A percentile compares a stretch with the other conserved stretches of the same genome.
Evolutionary conservation across 495 filamentous ascomycete species (phyloP).

Genomic region (Lasiosphaeriaceae sp.): DNA sequence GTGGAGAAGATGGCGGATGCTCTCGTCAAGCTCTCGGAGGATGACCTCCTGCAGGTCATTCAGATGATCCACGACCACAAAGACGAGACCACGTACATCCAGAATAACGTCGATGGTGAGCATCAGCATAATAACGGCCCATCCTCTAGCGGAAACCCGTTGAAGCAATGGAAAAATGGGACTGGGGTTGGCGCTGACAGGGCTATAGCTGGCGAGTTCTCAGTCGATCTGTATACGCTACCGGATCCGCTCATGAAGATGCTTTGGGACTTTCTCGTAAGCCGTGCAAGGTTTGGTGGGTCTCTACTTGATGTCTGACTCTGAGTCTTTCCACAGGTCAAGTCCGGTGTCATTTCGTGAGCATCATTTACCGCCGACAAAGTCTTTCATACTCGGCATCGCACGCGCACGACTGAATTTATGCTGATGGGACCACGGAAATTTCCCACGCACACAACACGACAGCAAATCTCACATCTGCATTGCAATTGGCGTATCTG

Average conservation of each 20-base stretch:
- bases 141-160: not conserved
- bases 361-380: too few relatives aligned
- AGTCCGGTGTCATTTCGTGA: conserved; percentile 21
- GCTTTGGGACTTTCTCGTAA: conserved; percentile 81
- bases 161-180: not conserved
- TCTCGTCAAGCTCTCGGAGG: conserved; percentile 39
- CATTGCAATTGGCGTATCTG: conserved; percentile 15
- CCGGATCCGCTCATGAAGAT: conserved; percentile 78
- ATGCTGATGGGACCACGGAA: not conserved
- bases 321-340: conserved; percentile 14
- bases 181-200: not conserved
- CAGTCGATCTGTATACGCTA: conserved; percentile 94
- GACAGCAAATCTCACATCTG: conserved; percentile 1
- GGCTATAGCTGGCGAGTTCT: conserved; percentile 84
- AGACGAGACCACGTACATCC: conserved; percentile 83
- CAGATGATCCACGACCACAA: conserved; percentile 99
- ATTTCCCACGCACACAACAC: not conserved
- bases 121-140: conserved; percentile 7
- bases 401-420: not conserved
- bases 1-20: conserved; percentile 93
- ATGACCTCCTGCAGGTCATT: conserved; percentile 86
- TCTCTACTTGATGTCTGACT: not conserved
- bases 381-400: not conserved
- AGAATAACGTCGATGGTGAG: conserved; percentile 94
- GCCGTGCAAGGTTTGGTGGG: conserved; percentile 3